Evolutionary conservation across 2,329 filamentous ascomycete genomes (phyloP).

Genomic region (Penicillium frequentans): DNA sequence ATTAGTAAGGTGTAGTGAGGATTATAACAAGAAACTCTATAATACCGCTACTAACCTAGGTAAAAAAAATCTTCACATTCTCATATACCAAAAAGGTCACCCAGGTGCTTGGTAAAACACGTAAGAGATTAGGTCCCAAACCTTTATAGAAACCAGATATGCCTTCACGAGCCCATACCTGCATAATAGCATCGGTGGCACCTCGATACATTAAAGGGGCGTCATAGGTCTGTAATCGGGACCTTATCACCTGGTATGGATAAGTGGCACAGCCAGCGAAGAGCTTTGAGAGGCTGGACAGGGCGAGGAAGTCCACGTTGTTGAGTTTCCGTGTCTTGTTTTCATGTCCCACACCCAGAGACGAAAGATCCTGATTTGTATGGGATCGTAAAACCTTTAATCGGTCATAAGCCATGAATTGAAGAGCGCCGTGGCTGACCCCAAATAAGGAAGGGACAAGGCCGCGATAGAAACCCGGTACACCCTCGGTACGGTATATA

Average conservation of each 20-base stretch:
- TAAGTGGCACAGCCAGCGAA: slow-evolving; percentile 89
- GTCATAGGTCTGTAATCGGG: slow-evolving; percentile 85
- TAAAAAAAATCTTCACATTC: slow-evolving; percentile 73
- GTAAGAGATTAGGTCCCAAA: slow-evolving; percentile 80
- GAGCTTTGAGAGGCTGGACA: slow-evolving; percentile 80
- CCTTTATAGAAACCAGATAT: slow-evolving; percentile 86
- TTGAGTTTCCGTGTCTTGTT: slow-evolving; percentile 47
- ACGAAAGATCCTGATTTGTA: slow-evolving; percentile 21
- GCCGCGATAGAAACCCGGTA: slow-evolving; percentile 82
- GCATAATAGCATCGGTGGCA: slow-evolving; percentile 68
- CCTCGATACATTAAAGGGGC: slow-evolving; percentile 72
- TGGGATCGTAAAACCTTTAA: slow-evolving; percentile 62
- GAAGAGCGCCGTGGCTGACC: slow-evolving; percentile 87
- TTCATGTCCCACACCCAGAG: slow-evolving; percentile 21
- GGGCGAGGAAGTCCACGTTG: slow-evolving; percentile 74
- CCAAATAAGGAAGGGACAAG: slow-evolving; percentile 80
- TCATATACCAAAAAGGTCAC: slow-evolving; percentile 97
- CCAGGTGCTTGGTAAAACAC: slow-evolving; percentile 92
- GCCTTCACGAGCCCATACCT: slow-evolving; percentile 79
- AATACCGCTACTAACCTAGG: background rate
- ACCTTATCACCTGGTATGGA: slow-evolving; percentile 89
- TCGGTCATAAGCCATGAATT: slow-evolving; percentile 92
- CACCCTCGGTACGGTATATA: slow-evolving; percentile 70
- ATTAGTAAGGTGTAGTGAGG: background rate
- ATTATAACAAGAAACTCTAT: background rate